phyloP scores from a whole-genome alignment of 805 yeast species.

The Wickerhamiella hasegawae region DNA sequence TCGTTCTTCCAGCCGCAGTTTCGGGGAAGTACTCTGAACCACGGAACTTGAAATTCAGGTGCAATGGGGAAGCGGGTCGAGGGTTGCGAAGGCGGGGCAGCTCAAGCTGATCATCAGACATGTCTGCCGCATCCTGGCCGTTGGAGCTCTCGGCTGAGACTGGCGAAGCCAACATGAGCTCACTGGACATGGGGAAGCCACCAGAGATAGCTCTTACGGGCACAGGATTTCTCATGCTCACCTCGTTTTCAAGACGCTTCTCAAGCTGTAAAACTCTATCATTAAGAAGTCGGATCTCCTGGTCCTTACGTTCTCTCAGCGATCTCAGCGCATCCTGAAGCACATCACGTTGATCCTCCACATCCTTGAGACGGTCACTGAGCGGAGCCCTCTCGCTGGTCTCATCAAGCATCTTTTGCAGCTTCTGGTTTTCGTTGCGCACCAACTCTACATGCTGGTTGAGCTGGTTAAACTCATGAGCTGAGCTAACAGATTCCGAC shows the following conservation, averaged over 20 bases:
- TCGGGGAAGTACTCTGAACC: slow-evolving; percentile 1
- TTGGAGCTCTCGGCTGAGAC: too few species aligned
- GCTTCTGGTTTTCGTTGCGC: slow-evolving; percentile 19
- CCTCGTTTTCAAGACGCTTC: slow-evolving; percentile 12
- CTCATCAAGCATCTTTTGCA: slow-evolving; percentile 19
- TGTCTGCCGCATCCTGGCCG: background rate
- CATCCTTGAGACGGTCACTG: slow-evolving; percentile 21
- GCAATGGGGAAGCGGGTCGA: slow-evolving; percentile 8
- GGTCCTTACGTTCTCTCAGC: slow-evolving; percentile 24
- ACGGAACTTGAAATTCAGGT: slow-evolving; percentile 6
- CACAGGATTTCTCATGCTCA: background rate
- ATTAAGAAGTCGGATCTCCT: slow-evolving; percentile 19
- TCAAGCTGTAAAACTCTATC: slow-evolving; percentile 19
- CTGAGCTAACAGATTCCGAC: slow-evolving; percentile 7
- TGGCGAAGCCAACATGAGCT: too few species aligned
- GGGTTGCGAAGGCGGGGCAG: slow-evolving; percentile 4
- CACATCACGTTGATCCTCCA: slow-evolving; percentile 24
- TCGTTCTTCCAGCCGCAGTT: background rate
- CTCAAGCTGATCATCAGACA: slow-evolving; percentile 5
- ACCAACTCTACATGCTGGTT: slow-evolving; percentile 19
- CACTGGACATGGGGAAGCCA: too few species aligned
- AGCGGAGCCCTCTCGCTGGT: slow-evolving; percentile 19
- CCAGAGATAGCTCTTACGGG: too few species aligned
- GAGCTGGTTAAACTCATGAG: slow-evolving; percentile 18
- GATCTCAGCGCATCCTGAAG: slow-evolving; percentile 26